Evolutionary conservation across 1,139 yeast species (phyloP), one percentile per base, ranked within the genome.

Genomic region (Protomyces pachydermus): DNA sequence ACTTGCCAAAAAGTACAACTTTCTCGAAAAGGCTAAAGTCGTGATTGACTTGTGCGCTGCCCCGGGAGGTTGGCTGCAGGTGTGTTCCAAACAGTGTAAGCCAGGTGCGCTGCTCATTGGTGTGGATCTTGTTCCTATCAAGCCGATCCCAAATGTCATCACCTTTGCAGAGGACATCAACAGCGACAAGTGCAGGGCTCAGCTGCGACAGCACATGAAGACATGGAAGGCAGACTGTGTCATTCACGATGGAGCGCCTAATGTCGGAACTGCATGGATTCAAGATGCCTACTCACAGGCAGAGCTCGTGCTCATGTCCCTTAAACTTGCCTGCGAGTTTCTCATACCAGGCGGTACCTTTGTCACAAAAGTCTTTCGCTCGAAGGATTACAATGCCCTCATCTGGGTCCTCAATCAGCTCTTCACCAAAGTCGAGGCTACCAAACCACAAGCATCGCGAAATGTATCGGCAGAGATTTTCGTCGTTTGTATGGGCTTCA

Each of bases 241-340:
- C 28, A 79, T 95, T 74, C 98, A 93, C 78, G 99, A 93, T 82
- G 99, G 99, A 85, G 99, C 99, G 34, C 99, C 99, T 34, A 95
- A 93, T 74, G 98, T 93, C 70, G 98, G 98, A 86, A 81, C 91
- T 72, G 96, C 97, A 28, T 95, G 98, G 98, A 93, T 89, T 37
- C 98, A 95, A 76, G 99, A 93, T 84, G 98, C 98, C 1, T 95
- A 89, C 77, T 90, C 98, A 1, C 99, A 93, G 78, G 90, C 97
- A 23, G 98, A 93, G 74, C 84, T 93, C 72, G 95, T 96, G 39
- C 80, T 93, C 70, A 96, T 91, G 78, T 96, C 98, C 39, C 80
- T 95, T 71, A 91, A 87, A 74, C 81, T 93, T 69, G 98, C 98
- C 0, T 96, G 87, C n/a, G 98, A 95, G 76, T 91, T 93, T 75